Base-by-base conservation (phyloP, 495 filamentous ascomycete genomes). In the Neurospora africana region DNA sequence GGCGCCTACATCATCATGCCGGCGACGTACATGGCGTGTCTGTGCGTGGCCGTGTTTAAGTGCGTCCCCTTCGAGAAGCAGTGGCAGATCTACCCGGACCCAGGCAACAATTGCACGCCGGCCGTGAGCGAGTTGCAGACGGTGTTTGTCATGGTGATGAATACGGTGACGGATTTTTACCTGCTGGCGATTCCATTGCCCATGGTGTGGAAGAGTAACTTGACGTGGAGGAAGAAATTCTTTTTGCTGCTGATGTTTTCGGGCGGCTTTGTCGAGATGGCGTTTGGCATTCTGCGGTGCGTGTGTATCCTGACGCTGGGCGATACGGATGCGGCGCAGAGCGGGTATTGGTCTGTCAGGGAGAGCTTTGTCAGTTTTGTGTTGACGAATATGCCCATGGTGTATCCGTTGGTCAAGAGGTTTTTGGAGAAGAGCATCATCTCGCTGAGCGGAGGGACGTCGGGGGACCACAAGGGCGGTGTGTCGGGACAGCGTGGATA, bases 11-110 rank as follows among this genome's bases (percentile, higher is more conserved):
- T 76, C 21, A 72, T 90, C 38, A 83, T 90, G 70, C 81, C 75
- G 0, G 39, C 68, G 1, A 89, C 87, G 4, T 90, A 87, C 74
- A 44, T 90, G n/a, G 82, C 83, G 1, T 86, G 86, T 13, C 72
- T 89, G 15, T 79, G 84, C 21, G 84, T 85, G 2, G 87, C 88
- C 69, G 78, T 89, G 4, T 79, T 89, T 1, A 81, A 84, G 4
- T 91, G 89, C 72, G 76, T 76, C 33, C 86, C 86, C 3, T 77
- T 88, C 10, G 71, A 81, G 8, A 84, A 81, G 70, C 82, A 87
- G 71, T 88, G 87, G 86, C 87, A 88, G 74, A 86, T 88, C 39
- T 81, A 86, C 67, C 87, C 87, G 0, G 76, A 88, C 30, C 87
- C 86, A 17, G 86, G 86, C 43, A 83, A 86, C 85, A 72, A 76